Base-by-base conservation (phyloP, 2,329 filamentous ascomycete genomes). In the Microdochium nivale region DNA sequence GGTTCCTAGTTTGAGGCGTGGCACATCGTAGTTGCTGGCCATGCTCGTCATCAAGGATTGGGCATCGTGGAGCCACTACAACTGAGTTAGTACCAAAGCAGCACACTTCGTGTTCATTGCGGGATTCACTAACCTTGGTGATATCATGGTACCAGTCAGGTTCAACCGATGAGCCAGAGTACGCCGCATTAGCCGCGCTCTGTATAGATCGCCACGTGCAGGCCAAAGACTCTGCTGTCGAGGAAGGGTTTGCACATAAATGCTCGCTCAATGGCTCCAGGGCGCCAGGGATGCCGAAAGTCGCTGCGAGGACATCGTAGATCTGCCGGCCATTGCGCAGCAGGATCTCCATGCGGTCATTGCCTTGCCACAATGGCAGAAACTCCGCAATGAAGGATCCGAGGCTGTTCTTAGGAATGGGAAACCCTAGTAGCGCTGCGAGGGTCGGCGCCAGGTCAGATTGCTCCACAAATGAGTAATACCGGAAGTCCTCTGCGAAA, bases 381-480 rank as follows among this genome's bases (percentile, higher is more conserved):
- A 99, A 86, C 5, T 90, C 82, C 0, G 81, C 75, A 48, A 97
- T 90, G 54, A 96, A 85, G 1, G 90, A 83, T 1, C 94, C 94
- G 0, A 99, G 72, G 56, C 90, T 97, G 63, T 99, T 99, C 66
- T 84, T 83, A 0, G 94, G 88, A 1, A 95, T 77, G 0, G 94
- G 92, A 57, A 99, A 86, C 0, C 91, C 91, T 46, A 99, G 76
- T 27, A 99, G 72, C 1, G 86, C 90, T 11, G 88, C 90, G 23
- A 99, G 73, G 0, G 92, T 96, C 1, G 94, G 91, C 0, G 89
- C 90, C 53, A 99, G 79, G 67, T 99, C 95, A 1, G 90, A 95
- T 70, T 99, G 94, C 64, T 97, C 88, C n/a, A 97, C 81, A 51
- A 75, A 82, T 30, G 75, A 77, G 65, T 97, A 97, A 64, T 88